phyloP scores from a whole-genome alignment of 768 basidiomycete genomes.

The Mycena vulgaris region DNA sequence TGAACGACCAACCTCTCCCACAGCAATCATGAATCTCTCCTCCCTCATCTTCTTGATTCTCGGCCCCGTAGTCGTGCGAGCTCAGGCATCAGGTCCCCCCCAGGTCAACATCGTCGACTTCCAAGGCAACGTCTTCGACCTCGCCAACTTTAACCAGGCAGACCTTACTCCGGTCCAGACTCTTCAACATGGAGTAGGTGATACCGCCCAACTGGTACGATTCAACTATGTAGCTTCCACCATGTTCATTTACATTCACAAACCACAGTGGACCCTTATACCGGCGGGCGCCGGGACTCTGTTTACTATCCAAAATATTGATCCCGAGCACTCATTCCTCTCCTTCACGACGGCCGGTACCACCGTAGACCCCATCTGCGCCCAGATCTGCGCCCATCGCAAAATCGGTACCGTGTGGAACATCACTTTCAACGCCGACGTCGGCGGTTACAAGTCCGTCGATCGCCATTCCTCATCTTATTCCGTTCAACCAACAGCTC shows the following conservation, averaged over 20 bases:
- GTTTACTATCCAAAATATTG: not conserved
- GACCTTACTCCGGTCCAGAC: slow-evolving; percentile 16
- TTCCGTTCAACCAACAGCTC: not conserved
- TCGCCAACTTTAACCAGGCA: not conserved
- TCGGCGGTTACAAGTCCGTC: slow-evolving; percentile 10
- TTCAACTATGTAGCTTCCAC: not conserved
- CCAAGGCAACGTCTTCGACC: slow-evolving; percentile 13
- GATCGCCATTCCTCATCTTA: not conserved
- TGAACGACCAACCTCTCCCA: no score
- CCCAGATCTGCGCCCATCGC: slow-evolving; percentile 7
- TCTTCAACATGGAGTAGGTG: not conserved
- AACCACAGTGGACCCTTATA: not conserved
- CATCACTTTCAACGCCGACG: not conserved
- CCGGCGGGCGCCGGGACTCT: slow-evolving; percentile 1
- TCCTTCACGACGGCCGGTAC: not conserved
- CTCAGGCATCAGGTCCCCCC: not conserved
- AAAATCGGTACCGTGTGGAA: not conserved
- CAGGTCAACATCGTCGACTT: slow-evolving; percentile 21
- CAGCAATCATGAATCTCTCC: not conserved
- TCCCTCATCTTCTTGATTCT: not conserved
- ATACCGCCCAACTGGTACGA: not conserved
- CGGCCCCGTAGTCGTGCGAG: not conserved
- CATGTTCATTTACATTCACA: not conserved
- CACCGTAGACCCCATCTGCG: not conserved
- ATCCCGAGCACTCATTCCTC: not conserved